Percentiles rank a stretch among this genome's conserved stretches.
Conservation (phyloP, 495 filamentous ascomycete genomes). For the Margaritispora aquatica region DNA sequence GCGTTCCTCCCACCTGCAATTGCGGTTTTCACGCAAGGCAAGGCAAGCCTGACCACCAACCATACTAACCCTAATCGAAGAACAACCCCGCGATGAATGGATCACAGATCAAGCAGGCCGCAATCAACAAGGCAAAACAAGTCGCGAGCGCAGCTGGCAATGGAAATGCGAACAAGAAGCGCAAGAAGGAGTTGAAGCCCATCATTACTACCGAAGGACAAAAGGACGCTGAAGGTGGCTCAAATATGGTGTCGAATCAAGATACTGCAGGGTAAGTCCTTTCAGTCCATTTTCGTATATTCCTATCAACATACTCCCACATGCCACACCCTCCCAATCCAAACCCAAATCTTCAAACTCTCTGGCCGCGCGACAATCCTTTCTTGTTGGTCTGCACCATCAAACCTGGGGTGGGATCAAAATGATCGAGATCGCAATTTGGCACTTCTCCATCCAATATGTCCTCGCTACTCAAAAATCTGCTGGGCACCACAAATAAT, state of each 20-base stretch:
- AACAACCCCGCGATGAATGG: too few relatives aligned
- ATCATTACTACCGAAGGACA: constrained; percentile 75
- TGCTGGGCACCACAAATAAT: constrained; percentile 22
- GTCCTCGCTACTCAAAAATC: constrained; percentile 21
- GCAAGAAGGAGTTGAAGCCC: constrained; percentile 78
- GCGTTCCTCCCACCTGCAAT: too few relatives aligned
- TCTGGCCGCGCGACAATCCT: background rate
- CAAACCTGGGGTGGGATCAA: background rate
- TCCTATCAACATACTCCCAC: background rate
- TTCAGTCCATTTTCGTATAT: constrained; percentile 3
- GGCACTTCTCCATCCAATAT: constrained; percentile 9
- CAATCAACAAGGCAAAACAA: constrained; percentile 74
- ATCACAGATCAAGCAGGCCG: constrained; percentile 63
- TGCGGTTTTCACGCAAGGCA: too few relatives aligned
- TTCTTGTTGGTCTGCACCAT: background rate
- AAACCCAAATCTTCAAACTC: background rate
- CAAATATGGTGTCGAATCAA: constrained; percentile 19
- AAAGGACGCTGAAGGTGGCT: constrained; percentile 21
- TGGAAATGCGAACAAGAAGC: constrained; percentile 55
- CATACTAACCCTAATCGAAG: too few relatives aligned
- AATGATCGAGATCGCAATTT: constrained; percentile 10
- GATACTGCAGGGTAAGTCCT: constrained; percentile 23
- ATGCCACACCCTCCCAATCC: background rate
- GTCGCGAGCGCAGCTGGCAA: constrained; percentile 45
- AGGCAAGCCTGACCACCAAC: constrained; percentile 23